Evolutionary conservation across 1,139 yeast genomes (phyloP), one percentile per base, ranked within the genome.

Genomic region (Lodderomyces orthopsilosis): DNA sequence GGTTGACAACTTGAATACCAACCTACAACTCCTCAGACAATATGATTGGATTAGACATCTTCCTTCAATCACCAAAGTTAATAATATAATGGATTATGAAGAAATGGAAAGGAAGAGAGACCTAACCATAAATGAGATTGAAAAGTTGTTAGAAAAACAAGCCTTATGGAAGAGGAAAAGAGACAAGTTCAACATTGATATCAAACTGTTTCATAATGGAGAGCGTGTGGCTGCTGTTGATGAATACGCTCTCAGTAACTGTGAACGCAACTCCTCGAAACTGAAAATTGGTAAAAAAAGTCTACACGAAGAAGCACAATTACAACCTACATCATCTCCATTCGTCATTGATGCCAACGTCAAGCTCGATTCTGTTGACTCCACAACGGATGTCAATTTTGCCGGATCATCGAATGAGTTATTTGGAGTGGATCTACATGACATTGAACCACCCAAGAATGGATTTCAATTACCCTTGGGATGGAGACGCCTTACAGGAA

Each of bases 31-130:
- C 22, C 66, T 85, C 17, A 56, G 65, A 22, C 79, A 77, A 47
- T 66, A 73, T 17, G 80, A 76, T 48, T 85, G 94, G 94, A 54
- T 59, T 2, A 62, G 66, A 19, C 65, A 70, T 17, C 65, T 86
- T 4, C 75, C 78, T 1, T 59, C 63, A 3, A 74, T 84, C 32
- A 82, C 89, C 0, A 64, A 66, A n/a, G 66, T 85, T 14, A 65
- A 71, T 9, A 71, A 85, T 55, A 51, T 64, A 0, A 58, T 58
- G 19, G 77, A 82, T 54, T 53, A 48, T 3, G 60, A 61, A 2
- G 94, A 85, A 51, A 55, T 83, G 52, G 62, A 59, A 18, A 45
- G 48, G 15, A 85, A 85, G 55, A 66, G 77, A 32, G 59, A 61
- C 4, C 62, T 78, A 47, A 82, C 91, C 0, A 61, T 79, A 2